Evolutionary conservation across 495 filamentous ascomycete species (phyloP), one percentile per base, ranked within the genome.

Genomic region (Neurospora cerealis): DNA sequence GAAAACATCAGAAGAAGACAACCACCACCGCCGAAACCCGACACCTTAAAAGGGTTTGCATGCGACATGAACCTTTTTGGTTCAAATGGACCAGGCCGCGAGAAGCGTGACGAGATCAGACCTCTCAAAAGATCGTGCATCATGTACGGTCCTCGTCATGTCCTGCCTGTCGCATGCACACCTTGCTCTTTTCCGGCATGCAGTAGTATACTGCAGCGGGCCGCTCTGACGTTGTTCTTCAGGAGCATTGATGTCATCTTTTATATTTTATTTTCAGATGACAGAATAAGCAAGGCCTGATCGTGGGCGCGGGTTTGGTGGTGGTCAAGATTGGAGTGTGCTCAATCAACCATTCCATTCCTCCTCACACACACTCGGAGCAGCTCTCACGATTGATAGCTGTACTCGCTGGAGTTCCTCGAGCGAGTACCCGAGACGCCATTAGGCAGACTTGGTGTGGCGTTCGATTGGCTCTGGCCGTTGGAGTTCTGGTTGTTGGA

Each of bases 391-490:
- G 69, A 73, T 21, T 76, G 75, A 39, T 78, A 76, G 73, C 72
- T 54, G 69, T 76, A 74, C 19, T 77, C 71, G 72, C 74, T 70
- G 10, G 66, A 41, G 24, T 75, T 74, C 6, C 74, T 72, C 6
- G 70, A 70, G 40, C 71, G 34, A 10, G 74, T 73, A 1, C 73
- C 32, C 28, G 77, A 76, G 6, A 79, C 75, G 72, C 81, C 83
- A 75, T 84, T 84, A 41, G 80, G 78, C 36, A 85, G 21, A 28
- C 41, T 66, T 34, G 77, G 72, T 0, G 80, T 74, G 5, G 82
- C 71, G 3, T 77, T 73, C 32, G 77, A 73, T 24, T 69, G 73
- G n/a, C 72, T 69, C 21, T 70, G 69, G 70, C 54, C 74, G 44
- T 24, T 62, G 32, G 72, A 72, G 71, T 77, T 77, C 9, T 74